These are phyloP conservation scores for Schwanniomyces vanrijiae DNA, from an alignment of 805 yeast species.

Conservation along the genomic window DNA sequence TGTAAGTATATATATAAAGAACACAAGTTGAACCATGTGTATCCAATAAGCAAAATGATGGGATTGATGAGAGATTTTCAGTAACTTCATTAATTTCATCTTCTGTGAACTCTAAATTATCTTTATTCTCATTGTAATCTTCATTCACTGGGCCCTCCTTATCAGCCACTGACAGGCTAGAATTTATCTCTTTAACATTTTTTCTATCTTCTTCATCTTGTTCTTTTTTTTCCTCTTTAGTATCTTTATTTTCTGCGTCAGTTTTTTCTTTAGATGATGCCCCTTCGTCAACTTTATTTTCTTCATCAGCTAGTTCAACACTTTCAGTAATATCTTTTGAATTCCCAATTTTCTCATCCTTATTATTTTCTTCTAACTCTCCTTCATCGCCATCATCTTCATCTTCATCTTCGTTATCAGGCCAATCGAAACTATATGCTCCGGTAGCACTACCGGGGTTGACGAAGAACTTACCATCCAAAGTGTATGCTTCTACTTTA, in stretches of 20 bases:
- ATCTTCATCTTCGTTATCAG: constrained; percentile 53
- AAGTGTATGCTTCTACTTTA: constrained; percentile 86
- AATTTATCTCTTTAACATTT: constrained; percentile 7
- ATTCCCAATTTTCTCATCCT: constrained; percentile 38
- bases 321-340: constrained; percentile 36
- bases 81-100: constrained; percentile 19
- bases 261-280: constrained; percentile 23
- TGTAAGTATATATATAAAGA: constrained; percentile 78
- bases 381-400: constrained; percentile 26
- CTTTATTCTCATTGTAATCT: constrained; percentile 6
- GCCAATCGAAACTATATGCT: constrained; percentile 65
- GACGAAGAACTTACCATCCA: constrained; percentile 91
- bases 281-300: constrained; percentile 25
- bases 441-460: constrained; percentile 98
- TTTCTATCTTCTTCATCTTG: constrained; percentile 8
- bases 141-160: constrained; percentile 16
- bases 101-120: constrained; percentile 9
- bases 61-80: constrained; percentile 43
- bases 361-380: constrained; percentile 26
- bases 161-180: not conserved
- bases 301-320: constrained; percentile 24
- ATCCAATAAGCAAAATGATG: constrained; percentile 88
- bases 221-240: constrained; percentile 9
- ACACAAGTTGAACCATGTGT: constrained; percentile 78
- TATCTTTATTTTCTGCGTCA: constrained; percentile 7